Base-by-base conservation (phyloP, 1,139 yeast species). In the Saccharomyces pastorianus region DNA sequence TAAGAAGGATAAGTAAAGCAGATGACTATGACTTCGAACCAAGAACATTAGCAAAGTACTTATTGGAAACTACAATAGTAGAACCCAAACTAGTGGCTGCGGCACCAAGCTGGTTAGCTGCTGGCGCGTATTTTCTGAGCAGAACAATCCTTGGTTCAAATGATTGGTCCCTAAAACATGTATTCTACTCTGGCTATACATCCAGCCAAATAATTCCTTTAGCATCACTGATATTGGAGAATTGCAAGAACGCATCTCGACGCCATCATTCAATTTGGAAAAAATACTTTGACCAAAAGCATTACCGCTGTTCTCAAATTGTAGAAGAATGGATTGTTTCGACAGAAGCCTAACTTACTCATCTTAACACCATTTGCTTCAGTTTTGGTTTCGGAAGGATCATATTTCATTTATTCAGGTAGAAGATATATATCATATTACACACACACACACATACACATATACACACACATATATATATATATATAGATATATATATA, bases 1-100 rank as follows among this genome's bases (percentile, higher is more conserved):
- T 91, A 60, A 81, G 97, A 68, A 81, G 96, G 61, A 88, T 93
- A 2, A 86, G 96, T 53, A 91, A 91, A 72, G 97, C 97, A 17
- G 98, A 91, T 72, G 95, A 89, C 68, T 91, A 91, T 71, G 96
- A 91, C 70, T 82, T 85, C 64, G 96, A 90, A 68, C 86, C 93
- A 8, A 79, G 98, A 66, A 90, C 97, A 0, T 76, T 91, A 61
- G 96, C 97, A 54, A 91, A 91, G 70, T 91, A 91, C 71, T 82
- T 91, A 61, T 76, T 91, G 60, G 98, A 91, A 71, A 78, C 90
- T 34, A 86, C 97, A 26, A 79, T 90, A 47, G 88, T 91, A 96
- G 96, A 91, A 71, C 78, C 85, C 55, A 78, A 87, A 59, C 86
- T 91, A 68, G 91, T 90, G 50, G 88, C 89, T 5, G 82, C 95